Evolutionary conservation across 495 filamentous ascomycete species (phyloP).

Genomic region (Aspergillus biplanus): DNA sequence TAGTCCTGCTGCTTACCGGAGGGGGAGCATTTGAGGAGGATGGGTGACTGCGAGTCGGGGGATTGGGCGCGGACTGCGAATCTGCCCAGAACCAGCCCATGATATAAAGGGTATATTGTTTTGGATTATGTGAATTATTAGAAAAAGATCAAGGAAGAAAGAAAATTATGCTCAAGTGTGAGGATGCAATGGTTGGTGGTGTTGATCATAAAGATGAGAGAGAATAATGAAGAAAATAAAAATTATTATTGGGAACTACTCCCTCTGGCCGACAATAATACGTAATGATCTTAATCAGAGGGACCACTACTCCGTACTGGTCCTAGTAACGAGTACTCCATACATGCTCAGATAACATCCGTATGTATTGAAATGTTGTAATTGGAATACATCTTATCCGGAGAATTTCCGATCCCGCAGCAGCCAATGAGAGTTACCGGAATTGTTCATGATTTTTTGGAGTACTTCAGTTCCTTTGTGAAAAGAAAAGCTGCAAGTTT

Average conservation of each 20-base stretch:
- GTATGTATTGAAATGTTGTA: constrained; percentile 2
- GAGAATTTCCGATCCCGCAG: background rate
- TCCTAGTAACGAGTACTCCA: no score
- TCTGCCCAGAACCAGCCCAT: constrained; percentile 99
- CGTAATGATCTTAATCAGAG: no score
- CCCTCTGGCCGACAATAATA: no score
- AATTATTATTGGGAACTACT: background rate
- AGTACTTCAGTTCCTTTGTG: background rate
- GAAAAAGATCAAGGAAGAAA: background rate
- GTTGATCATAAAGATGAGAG: background rate
- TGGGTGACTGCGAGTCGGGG: constrained; percentile 48
- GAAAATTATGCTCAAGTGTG: background rate
- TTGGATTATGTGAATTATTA: background rate
- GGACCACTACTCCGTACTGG: no score
- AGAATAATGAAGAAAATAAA: background rate
- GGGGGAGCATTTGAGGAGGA: constrained; percentile 49
- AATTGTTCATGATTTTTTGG: background rate
- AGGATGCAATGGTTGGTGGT: no score
- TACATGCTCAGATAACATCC: constrained; percentile 13
- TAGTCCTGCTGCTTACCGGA: constrained; percentile 64
- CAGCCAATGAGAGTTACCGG: background rate
- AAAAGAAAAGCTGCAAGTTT: background rate
- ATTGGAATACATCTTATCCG: constrained; percentile 5
- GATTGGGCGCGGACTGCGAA: constrained; percentile 42
- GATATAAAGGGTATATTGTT: constrained; percentile 18